phyloP scores from a whole-genome alignment of 345 rosid genomes.

The Eucalyptus curtisii region DNA sequence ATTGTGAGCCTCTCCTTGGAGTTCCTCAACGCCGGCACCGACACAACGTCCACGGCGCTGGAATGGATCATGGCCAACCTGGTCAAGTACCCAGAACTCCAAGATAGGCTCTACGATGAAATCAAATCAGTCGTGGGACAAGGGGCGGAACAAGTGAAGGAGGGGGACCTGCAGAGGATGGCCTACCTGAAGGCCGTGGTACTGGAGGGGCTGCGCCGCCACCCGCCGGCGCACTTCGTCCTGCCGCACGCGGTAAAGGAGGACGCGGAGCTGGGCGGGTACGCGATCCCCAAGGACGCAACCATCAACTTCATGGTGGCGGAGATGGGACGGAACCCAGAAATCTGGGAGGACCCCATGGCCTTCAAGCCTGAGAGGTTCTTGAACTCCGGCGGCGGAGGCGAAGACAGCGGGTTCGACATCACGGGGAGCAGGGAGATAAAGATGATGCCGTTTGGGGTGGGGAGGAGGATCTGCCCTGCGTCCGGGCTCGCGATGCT shows the following conservation, averaged over 20 bases:
- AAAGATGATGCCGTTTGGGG: constrained; percentile 10
- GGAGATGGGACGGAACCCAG: background rate
- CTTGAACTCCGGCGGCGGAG: background rate
- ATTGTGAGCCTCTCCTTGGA: background rate
- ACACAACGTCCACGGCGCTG: background rate
- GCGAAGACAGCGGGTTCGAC: background rate
- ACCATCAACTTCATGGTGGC: constrained; percentile 3
- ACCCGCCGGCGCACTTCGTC: background rate
- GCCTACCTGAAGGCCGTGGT: background rate
- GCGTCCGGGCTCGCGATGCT: background rate
- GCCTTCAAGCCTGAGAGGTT: constrained; percentile 1
- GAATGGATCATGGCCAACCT: background rate
- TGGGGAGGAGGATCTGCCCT: constrained; percentile 1
- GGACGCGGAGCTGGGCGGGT: background rate
- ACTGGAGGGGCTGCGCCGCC: background rate
- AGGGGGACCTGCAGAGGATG: background rate
- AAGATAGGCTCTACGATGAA: background rate
- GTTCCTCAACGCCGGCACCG: background rate
- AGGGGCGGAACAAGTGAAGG: background rate
- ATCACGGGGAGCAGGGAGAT: background rate
- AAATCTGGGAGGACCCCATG: constrained; percentile 1
- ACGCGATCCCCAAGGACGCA: background rate
- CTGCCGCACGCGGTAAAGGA: background rate
- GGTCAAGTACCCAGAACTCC: background rate
- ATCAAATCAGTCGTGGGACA: background rate